phyloP scores from a whole-genome alignment of 2,329 filamentous ascomycete genomes.

The Paraconiothyrium brasiliense region DNA sequence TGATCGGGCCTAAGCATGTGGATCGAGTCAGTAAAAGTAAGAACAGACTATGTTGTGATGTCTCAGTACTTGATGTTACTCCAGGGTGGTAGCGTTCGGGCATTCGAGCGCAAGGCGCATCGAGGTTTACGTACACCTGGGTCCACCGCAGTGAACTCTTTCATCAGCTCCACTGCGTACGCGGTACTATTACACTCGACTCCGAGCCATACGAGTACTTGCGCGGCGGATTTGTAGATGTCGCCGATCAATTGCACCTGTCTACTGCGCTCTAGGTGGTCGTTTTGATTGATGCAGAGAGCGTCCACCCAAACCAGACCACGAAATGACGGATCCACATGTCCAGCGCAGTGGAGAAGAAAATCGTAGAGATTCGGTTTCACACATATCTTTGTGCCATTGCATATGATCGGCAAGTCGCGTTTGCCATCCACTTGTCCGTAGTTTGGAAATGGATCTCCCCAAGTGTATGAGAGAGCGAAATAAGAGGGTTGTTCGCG shows the following conservation, averaged over 20 bases:
- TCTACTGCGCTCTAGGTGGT: slow-evolving; percentile 18
- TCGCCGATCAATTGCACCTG: slow-evolving; percentile 25
- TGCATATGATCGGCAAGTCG: slow-evolving; percentile 19
- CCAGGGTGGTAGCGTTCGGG: too few relatives aligned
- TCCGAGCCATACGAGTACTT: slow-evolving; percentile 27
- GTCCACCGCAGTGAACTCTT: background rate
- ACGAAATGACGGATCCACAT: background rate
- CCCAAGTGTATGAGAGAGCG: slow-evolving; percentile 34
- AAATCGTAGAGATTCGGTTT: slow-evolving; percentile 30
- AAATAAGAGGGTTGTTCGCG: slow-evolving; percentile 17
- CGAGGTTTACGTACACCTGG: background rate
- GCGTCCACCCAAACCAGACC: slow-evolving; percentile 27
- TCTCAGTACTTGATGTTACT: background rate
- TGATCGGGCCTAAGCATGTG: background rate
- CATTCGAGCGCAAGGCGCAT: background rate
- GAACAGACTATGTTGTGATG: background rate
- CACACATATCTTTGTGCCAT: slow-evolving; percentile 13
- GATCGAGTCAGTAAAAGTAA: background rate
- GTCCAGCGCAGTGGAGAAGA: slow-evolving; percentile 12
- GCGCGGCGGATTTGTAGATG: slow-evolving; percentile 22
- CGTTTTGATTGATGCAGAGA: slow-evolving; percentile 25
- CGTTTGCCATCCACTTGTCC: background rate
- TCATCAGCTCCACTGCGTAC: slow-evolving; percentile 15
- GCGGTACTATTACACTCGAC: slow-evolving; percentile 14
- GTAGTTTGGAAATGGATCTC: slow-evolving; percentile 13